These are phyloP conservation scores for Lolium multiflorum DNA, from an alignment of 176 grass and related monocot genomes.

Conservation along the genomic window DNA sequence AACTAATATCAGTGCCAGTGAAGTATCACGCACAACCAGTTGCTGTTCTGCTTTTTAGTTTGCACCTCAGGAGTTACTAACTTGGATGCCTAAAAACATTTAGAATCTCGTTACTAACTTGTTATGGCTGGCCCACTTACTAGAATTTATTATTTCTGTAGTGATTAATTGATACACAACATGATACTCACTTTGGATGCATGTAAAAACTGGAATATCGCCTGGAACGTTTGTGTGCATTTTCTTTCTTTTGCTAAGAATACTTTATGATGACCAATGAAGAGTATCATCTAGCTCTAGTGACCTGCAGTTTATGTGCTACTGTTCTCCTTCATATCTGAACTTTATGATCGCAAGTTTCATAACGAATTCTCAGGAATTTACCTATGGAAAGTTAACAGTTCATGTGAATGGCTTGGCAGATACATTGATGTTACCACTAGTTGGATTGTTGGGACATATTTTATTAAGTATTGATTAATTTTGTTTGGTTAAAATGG, in stretches of 20 bases:
- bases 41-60: not conserved
- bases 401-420: not conserved
- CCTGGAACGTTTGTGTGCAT: not conserved
- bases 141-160: not conserved
- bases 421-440: slow-evolving; percentile 10
- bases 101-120: not conserved
- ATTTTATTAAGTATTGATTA: not conserved
- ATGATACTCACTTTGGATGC: slow-evolving; percentile 1
- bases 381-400: not conserved
- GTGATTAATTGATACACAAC: slow-evolving; percentile 19
- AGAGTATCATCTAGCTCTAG: slow-evolving; percentile 9
- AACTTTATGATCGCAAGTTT: not conserved
- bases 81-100: not conserved
- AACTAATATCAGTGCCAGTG: not conserved
- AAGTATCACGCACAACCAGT: not conserved
- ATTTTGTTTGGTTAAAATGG: not conserved
- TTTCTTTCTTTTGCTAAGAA: not conserved
- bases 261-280: slow-evolving; percentile 7
- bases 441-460: slow-evolving; percentile 1
- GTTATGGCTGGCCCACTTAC: not conserved
- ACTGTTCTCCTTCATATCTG: not conserved
- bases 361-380: not conserved
- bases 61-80: not conserved
- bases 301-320: slow-evolving; percentile 32
- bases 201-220: not conserved